Conservation (phyloP, 1,139 yeast genomes). For the Debaryomyces coudertii region DNA sequence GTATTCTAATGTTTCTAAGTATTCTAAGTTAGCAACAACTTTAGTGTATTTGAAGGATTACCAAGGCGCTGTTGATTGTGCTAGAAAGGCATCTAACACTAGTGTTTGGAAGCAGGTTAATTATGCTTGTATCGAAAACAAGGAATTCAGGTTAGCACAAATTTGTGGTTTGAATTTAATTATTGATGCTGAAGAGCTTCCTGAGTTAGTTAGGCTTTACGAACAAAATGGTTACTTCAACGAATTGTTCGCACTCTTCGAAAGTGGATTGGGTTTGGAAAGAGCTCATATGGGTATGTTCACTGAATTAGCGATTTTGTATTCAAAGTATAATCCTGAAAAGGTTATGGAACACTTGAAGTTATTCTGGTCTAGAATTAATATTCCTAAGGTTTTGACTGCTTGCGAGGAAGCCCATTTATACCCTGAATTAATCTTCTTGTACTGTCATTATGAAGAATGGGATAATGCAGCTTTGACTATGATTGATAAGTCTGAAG, state of each 20-base stretch:
- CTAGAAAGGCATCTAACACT: slow-evolving; percentile 94
- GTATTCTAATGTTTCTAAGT: slow-evolving; percentile 84
- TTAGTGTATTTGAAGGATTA: slow-evolving; percentile 89
- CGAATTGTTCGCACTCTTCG: slow-evolving; percentile 88
- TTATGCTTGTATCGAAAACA: slow-evolving; percentile 93
- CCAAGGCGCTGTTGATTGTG: slow-evolving; percentile 98
- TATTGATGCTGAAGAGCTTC: slow-evolving; percentile 96
- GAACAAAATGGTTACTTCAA: slow-evolving; percentile 91
- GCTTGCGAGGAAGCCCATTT: slow-evolving; percentile 94
- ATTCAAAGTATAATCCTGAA: slow-evolving; percentile 87
- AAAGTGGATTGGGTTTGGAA: slow-evolving; percentile 94
- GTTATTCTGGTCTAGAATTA: slow-evolving; percentile 96
- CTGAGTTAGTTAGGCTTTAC: slow-evolving; percentile 84
- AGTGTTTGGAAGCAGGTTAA: slow-evolving; percentile 97
- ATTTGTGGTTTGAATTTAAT: slow-evolving; percentile 97
- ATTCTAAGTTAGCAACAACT: slow-evolving; percentile 94
- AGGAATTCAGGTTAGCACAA: slow-evolving; percentile 95
- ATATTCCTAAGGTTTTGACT: slow-evolving; percentile 94
- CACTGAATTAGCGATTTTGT: slow-evolving; percentile 89
- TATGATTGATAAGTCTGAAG: slow-evolving; percentile 95
- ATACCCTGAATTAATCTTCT: slow-evolving; percentile 95
- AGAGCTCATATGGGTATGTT: slow-evolving; percentile 99
- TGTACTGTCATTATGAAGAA: slow-evolving; percentile 97
- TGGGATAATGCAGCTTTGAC: slow-evolving; percentile 99
- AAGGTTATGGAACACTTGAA: slow-evolving; percentile 96